Conservation (phyloP, 495 filamentous ascomycete genomes). For the Aspergillus carlsbadensis region DNA sequence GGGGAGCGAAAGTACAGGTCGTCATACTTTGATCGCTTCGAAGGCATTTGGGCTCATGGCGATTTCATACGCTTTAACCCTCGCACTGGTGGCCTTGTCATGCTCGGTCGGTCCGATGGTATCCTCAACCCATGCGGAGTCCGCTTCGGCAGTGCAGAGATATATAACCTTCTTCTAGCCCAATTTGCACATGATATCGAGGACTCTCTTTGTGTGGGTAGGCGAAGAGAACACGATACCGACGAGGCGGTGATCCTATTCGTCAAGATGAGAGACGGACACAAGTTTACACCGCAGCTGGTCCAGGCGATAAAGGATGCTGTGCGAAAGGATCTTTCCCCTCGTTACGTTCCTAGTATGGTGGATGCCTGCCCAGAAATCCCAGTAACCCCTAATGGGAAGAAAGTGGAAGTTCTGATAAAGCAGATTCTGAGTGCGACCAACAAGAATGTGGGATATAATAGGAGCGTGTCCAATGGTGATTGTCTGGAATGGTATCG, state of each 20-base stretch:
- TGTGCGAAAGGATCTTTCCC: slow-evolving; percentile 62
- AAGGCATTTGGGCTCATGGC: slow-evolving; percentile 74
- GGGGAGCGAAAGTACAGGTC: slow-evolving; percentile 57
- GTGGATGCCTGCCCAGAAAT: slow-evolving; percentile 79
- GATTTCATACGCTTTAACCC: slow-evolving; percentile 74
- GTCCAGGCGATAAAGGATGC: slow-evolving; percentile 59
- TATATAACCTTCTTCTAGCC: slow-evolving; percentile 70
- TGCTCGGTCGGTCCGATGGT: slow-evolving; percentile 74
- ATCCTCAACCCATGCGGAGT: slow-evolving; percentile 77
- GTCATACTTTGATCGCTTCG: slow-evolving; percentile 69
- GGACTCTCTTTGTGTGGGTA: slow-evolving; percentile 74
- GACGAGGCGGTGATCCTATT: slow-evolving; percentile 80
- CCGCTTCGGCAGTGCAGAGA: slow-evolving; percentile 74
- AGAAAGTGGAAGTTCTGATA: slow-evolving; percentile 81
- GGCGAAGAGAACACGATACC: slow-evolving; percentile 57
- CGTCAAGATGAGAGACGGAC: slow-evolving; percentile 63
- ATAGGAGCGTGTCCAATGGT: too few species aligned
- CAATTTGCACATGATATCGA: slow-evolving; percentile 57
- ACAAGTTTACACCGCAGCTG: slow-evolving; percentile 52
- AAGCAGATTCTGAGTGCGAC: slow-evolving; percentile 59
- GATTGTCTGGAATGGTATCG: too few species aligned
- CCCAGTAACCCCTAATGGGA: slow-evolving; percentile 78
- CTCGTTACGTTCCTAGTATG: slow-evolving; percentile 73
- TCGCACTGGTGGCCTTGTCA: slow-evolving; percentile 57
- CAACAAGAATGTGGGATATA: too few species aligned